Conservation (phyloP, 805 yeast species). For the Yamadazyma paraphyllophila region DNA sequence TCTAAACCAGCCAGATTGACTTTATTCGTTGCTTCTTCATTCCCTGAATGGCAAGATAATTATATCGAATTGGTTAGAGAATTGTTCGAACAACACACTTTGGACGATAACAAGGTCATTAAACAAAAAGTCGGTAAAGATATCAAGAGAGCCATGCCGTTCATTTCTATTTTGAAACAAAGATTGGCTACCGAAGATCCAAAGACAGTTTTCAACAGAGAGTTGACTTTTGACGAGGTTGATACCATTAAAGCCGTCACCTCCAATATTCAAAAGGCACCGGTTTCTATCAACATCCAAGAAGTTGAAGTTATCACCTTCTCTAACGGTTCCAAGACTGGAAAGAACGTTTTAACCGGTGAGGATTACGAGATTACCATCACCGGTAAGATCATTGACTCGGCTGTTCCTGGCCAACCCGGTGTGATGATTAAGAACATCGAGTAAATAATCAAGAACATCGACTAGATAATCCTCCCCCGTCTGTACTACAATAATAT, state of each 20-base stretch:
- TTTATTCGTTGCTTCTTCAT: conserved; percentile 73
- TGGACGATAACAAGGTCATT: conserved; percentile 63
- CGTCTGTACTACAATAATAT: no score
- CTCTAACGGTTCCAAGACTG: conserved; percentile 60
- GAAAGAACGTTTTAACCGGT: conserved; percentile 66
- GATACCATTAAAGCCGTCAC: conserved; percentile 58
- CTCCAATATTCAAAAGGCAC: conserved; percentile 58
- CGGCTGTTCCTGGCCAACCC: conserved; percentile 91
- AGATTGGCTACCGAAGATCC: conserved; percentile 71
- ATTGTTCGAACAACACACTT: conserved; percentile 60
- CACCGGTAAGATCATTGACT: conserved; percentile 68
- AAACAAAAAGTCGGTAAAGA: conserved; percentile 76
- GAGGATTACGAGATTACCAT: conserved; percentile 64
- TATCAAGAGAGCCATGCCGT: conserved; percentile 98
- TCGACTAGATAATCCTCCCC: conserved; percentile 32
- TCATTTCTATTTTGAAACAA: conserved; percentile 80
- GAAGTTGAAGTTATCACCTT: conserved; percentile 61
- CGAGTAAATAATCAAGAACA: conserved; percentile 56
- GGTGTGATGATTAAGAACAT: conserved; percentile 76
- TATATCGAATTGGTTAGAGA: conserved; percentile 70
- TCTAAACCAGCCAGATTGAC: conserved; percentile 71
- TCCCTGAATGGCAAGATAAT: conserved; percentile 66
- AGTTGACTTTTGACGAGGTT: conserved; percentile 77
- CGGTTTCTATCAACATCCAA: conserved; percentile 53
- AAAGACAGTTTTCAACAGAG: conserved; percentile 82